Base-by-base conservation (phyloP, 352 stramenopile species). In the Phytopythium boreale region DNA sequence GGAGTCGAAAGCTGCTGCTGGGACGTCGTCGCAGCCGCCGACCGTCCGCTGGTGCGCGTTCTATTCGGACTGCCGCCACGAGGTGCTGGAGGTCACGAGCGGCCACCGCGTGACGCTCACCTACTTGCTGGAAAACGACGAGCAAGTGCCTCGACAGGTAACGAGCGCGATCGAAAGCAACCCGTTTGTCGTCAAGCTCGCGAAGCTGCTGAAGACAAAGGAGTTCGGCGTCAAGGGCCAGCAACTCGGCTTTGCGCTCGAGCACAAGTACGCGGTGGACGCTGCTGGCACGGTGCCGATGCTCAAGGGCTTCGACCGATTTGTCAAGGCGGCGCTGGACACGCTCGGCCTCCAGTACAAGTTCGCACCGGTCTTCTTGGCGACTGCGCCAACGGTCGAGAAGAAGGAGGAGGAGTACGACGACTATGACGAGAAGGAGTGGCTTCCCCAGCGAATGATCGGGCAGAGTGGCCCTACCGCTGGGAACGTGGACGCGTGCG, bases 181-280 rank as follows among this genome's bases (percentile, higher is more conserved):
- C 31, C 31, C 52, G 36, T 58, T 58, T 12, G 31, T 44, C 7
- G 19, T 43, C 4, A 58, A 58, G 7, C 52, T 46, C 10, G 52
- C 4, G 1, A 19, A 26, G 14, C 22, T 58, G 29, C 5, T 58
- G 27, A 24, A 58, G 52, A 27, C 9, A 11, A 26, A 22, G 29
- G 10, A 58, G 31, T 27, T 46, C 8, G 31, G 29, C 11, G 19
- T 11, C 17, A 19, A 58, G 20, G 19, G 31, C 8, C 31, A 19
- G 15, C 17, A 19, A 11, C 52, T 58, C 19, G 52, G 31, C 0
- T 58, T 58, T 58, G 52, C 52, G 4, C 36, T 58, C 2, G 52
- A 58, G 52, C 52, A 58, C 31, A 58, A 44, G 52, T 44, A 58
- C 24, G 19, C 8, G 8, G 29, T 58, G 2, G 52, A 58, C 9